phyloP scores from a whole-genome alignment of 352 stramenopile species.

The Globisporangium alternatum region DNA sequence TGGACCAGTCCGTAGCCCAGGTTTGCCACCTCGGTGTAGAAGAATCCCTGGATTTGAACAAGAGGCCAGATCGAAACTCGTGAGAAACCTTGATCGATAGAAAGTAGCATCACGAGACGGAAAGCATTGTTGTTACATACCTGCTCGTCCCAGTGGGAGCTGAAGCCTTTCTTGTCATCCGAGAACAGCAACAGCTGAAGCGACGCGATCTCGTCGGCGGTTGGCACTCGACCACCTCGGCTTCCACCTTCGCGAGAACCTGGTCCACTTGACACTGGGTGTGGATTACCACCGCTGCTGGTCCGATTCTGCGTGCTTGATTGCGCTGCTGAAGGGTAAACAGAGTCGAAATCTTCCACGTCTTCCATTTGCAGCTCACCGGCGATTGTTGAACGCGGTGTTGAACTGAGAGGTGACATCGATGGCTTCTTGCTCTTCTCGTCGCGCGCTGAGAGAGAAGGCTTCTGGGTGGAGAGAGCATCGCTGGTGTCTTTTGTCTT shows the following conservation, averaged over 20 bases:
- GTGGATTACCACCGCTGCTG: not conserved
- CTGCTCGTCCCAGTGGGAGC: slow-evolving; percentile 67
- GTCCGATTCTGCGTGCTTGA: not conserved
- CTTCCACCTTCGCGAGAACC: not conserved
- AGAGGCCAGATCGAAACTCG: not conserved
- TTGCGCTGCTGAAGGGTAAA: not conserved
- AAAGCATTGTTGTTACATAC: slow-evolving; percentile 16
- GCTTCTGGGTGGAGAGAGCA: not conserved
- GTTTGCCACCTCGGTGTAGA: slow-evolving; percentile 43
- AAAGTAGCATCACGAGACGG: not conserved
- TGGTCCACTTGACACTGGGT: not conserved
- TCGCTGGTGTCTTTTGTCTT: slow-evolving; percentile 25
- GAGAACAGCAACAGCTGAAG: slow-evolving; percentile 64
- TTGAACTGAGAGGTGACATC: not conserved
- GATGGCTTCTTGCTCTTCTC: not conserved
- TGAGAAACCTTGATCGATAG: slow-evolving; percentile 7
- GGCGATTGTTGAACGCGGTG: not conserved
- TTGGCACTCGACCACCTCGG: slow-evolving; percentile 20
- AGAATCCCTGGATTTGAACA: slow-evolving; percentile 48
- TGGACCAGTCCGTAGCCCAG: slow-evolving; percentile 91
- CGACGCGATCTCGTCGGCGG: slow-evolving; percentile 39
- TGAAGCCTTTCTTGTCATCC: slow-evolving; percentile 52
- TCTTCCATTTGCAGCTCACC: slow-evolving; percentile 20
- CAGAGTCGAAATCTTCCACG: slow-evolving; percentile 19
- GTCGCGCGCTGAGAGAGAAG: not conserved